These are phyloP conservation scores for Telfairia occidentalis DNA, from an alignment of 331 rosid species.

Conservation along the genomic window DNA sequence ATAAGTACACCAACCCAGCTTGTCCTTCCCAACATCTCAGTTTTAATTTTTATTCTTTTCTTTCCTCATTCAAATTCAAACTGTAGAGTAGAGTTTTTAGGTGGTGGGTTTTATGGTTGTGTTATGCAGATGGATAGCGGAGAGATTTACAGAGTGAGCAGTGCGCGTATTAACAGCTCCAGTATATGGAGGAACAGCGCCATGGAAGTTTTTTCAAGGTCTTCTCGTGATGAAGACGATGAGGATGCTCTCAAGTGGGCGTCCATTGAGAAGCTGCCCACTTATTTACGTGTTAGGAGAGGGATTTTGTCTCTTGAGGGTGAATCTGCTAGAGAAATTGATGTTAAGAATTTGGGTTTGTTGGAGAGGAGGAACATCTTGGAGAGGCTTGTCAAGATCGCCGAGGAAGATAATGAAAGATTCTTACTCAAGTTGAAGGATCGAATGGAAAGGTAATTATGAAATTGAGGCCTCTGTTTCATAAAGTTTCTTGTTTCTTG, in stretches of 20 bases:
- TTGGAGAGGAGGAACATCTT: conserved; percentile 34
- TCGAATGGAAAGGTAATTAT: conserved; percentile 42
- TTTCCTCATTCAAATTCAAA: too few species aligned
- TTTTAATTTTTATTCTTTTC: background rate
- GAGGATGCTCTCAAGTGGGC: conserved; percentile 34
- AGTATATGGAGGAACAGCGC: conserved; percentile 14
- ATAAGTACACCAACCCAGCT: conserved; percentile 6
- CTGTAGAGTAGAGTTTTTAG: background rate
- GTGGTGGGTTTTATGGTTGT: background rate
- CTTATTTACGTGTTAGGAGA: conserved; percentile 22
- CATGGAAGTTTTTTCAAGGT: conserved; percentile 24
- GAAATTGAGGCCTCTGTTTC: background rate
- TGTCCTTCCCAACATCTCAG: background rate
- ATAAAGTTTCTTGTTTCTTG: too few species aligned
- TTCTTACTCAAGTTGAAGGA: conserved; percentile 43
- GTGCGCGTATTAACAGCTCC: conserved; percentile 14
- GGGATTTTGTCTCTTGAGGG: conserved; percentile 17
- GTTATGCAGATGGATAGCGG: conserved; percentile 7
- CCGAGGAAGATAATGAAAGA: conserved; percentile 50
- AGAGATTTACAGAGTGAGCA: conserved; percentile 17
- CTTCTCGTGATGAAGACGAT: conserved; percentile 24
- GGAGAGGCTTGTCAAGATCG: conserved; percentile 37
- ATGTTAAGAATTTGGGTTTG: conserved; percentile 18
- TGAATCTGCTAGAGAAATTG: conserved; percentile 21
- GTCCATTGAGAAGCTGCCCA: conserved; percentile 27